These are phyloP conservation scores for Tympanopsis confertula DNA, from an alignment of 2,329 filamentous ascomycete genomes.

Conservation along the genomic window DNA sequence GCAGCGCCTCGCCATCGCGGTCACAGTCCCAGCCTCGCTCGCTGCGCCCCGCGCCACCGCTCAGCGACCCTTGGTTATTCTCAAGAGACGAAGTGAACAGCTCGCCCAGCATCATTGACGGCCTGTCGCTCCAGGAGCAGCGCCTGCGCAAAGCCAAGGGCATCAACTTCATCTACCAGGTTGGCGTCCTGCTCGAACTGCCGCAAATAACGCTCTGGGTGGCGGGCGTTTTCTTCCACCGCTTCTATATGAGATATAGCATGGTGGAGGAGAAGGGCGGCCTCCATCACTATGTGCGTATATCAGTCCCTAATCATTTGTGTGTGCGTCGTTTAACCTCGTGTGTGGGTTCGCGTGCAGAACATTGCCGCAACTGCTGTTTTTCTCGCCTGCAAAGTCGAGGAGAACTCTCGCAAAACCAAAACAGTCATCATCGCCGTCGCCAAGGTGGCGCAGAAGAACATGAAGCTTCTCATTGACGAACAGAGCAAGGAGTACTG, in stretches of 20 bases:
- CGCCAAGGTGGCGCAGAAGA: conserved; percentile 89
- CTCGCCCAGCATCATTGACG: conserved; percentile 75
- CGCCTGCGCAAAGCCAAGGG: conserved; percentile 75
- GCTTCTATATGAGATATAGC: conserved; percentile 85
- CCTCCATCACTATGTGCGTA: conserved; percentile 76
- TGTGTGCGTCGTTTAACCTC: not conserved
- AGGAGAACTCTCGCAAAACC: conserved; percentile 93
- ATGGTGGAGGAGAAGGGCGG: conserved; percentile 67
- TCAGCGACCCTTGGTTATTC: conserved; percentile 72
- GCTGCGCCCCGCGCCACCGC: conserved; percentile 26
- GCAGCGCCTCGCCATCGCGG: conserved; percentile 12
- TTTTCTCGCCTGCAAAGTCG: conserved; percentile 92
- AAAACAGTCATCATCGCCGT: conserved; percentile 89
- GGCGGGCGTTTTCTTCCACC: conserved; percentile 86
- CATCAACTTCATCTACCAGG: conserved; percentile 91
- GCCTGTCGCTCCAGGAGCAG: conserved; percentile 67
- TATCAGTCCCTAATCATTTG: conserved; percentile 1
- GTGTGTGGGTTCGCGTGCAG: conserved; percentile 21
- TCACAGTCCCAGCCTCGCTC: conserved; percentile 28
- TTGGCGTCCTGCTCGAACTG: conserved; percentile 81
- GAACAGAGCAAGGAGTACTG: conserved; percentile 98
- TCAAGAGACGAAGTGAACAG: conserved; percentile 70
- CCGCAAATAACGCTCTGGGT: conserved; percentile 88
- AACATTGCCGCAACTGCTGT: conserved; percentile 81
- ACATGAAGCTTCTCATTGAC: conserved; percentile 77